Conservation (phyloP, 352 stramenopile species). For the Elongisporangium undulatum region DNA sequence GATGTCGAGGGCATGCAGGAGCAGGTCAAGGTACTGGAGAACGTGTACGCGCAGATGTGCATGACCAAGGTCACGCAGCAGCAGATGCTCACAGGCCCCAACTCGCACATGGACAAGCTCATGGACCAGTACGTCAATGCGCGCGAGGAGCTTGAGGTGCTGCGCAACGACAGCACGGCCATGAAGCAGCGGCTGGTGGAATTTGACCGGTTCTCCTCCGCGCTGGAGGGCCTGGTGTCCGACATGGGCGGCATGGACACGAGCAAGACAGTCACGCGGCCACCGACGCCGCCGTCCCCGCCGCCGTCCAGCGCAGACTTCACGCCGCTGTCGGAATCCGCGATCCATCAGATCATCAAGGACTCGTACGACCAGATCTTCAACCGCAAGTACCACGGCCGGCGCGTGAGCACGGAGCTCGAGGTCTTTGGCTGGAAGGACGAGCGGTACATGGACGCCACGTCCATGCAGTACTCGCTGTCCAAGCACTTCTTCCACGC, state of each 20-base stretch:
- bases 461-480: constrained; percentile 42
- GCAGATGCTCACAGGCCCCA: constrained; percentile 7
- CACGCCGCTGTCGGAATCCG: constrained; percentile 17
- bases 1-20: constrained; percentile 39
- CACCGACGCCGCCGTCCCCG: constrained; percentile 6
- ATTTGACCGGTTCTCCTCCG: constrained; percentile 37
- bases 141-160: constrained; percentile 21
- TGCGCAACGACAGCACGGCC: constrained; percentile 26
- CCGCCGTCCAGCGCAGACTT: constrained; percentile 7
- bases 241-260: constrained; percentile 14
- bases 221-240: constrained; percentile 13
- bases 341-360: constrained; percentile 45
- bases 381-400: constrained; percentile 24
- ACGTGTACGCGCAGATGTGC: constrained; percentile 21
- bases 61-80: constrained; percentile 9
- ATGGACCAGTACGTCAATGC: constrained; percentile 25
- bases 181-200: constrained; percentile 29
- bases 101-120: constrained; percentile 4
- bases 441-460: constrained; percentile 43
- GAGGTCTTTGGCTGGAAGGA: constrained; percentile 44
- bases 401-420: constrained; percentile 35
- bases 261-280: constrained; percentile 19
- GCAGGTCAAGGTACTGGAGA: constrained; percentile 27
- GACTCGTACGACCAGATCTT: constrained; percentile 48
- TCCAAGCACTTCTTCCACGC: constrained; percentile 24